Conservation (phyloP, 1,139 yeast species). For the Kurtzmaniella quercitrusa region DNA sequence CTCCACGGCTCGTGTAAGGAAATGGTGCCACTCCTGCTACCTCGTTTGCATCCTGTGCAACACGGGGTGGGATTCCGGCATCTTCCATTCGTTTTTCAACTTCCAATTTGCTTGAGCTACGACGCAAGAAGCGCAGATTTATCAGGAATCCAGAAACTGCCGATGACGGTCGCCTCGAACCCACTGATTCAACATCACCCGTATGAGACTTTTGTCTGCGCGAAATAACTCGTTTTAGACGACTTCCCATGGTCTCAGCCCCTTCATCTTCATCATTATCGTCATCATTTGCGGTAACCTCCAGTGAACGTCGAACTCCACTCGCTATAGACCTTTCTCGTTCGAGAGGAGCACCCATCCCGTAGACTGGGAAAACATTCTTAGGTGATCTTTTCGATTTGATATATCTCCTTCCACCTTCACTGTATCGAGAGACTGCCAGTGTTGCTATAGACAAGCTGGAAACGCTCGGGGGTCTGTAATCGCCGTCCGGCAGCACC, state of each 20-base stretch:
- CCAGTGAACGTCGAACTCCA: constrained; percentile 14
- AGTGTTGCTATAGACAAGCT: constrained; percentile 10
- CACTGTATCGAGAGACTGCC: constrained; percentile 5
- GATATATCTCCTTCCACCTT: neutral
- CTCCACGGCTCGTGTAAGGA: no score
- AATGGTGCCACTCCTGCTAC: constrained; percentile 15
- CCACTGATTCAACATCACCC: constrained; percentile 11
- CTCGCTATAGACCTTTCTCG: constrained; percentile 57
- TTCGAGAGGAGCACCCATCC: constrained; percentile 62
- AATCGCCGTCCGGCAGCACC: neutral
- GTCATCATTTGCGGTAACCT: constrained; percentile 5
- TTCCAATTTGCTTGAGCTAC: constrained; percentile 6
- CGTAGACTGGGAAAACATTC: constrained; percentile 74
- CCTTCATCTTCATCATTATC: constrained; percentile 7
- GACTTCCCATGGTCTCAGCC: constrained; percentile 32
- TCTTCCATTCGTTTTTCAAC: constrained; percentile 13
- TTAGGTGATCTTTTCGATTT: constrained; percentile 50
- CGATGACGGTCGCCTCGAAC: constrained; percentile 1
- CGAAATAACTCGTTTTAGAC: constrained; percentile 18
- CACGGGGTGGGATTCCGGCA: constrained; percentile 16
- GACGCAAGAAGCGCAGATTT: neutral
- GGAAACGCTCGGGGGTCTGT: constrained; percentile 7
- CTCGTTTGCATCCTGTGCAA: constrained; percentile 16
- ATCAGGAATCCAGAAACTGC: neutral
- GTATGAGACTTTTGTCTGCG: constrained; percentile 9